Conservation (phyloP, 106 monocot genomes). For the Acorus calamus region DNA sequence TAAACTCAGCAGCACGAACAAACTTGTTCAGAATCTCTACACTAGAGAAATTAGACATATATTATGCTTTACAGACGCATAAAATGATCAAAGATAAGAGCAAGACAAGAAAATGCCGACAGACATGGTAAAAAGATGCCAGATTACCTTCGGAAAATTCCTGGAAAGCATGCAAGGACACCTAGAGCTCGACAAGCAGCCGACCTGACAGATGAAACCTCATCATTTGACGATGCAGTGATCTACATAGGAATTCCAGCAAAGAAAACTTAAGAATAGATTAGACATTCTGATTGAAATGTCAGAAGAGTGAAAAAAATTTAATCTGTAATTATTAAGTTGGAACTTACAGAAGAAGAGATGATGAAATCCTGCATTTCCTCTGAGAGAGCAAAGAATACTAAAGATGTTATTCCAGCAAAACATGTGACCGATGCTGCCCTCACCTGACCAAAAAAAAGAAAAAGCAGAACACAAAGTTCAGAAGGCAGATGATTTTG, state of each 20-base stretch:
- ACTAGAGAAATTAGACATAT: slow-evolving; percentile 31
- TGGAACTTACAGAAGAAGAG: slow-evolving; percentile 61
- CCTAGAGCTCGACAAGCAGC: slow-evolving; percentile 95
- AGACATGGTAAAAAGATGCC: too few species aligned
- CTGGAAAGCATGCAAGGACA: slow-evolving; percentile 61
- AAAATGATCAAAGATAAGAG: neutral
- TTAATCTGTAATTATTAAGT: neutral
- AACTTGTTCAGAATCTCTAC: slow-evolving; percentile 41
- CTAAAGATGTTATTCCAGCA: slow-evolving; percentile 81
- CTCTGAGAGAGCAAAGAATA: slow-evolving; percentile 54
- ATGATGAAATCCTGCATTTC: slow-evolving; percentile 48
- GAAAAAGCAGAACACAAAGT: neutral
- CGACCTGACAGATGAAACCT: slow-evolving; percentile 57
- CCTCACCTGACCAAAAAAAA: slow-evolving; percentile 54
- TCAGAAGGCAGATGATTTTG: neutral
- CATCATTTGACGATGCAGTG: slow-evolving; percentile 47
- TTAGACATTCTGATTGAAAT: neutral
- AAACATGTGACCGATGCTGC: slow-evolving; percentile 84
- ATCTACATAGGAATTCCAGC: slow-evolving; percentile 28
- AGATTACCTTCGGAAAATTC: slow-evolving; percentile 49
- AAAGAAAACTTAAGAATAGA: neutral
- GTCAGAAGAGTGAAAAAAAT: slow-evolving; percentile 2
- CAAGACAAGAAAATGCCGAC: too few species aligned
- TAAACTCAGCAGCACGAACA: slow-evolving; percentile 57
- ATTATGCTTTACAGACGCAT: neutral